Base-by-base conservation (phyloP, 305 asterid species). In the Fraxinus latifolia region DNA sequence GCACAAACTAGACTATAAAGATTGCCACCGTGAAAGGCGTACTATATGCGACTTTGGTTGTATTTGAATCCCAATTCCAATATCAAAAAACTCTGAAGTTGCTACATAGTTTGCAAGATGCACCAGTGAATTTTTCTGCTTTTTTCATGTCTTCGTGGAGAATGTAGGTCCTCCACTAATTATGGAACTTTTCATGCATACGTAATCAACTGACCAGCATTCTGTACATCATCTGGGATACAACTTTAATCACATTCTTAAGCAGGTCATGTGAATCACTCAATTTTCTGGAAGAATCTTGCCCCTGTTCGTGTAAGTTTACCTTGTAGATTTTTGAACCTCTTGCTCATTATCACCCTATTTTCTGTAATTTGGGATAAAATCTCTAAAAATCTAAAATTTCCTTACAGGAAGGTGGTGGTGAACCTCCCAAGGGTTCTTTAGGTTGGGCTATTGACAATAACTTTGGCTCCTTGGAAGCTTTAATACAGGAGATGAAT, bases 221-320 rank as follows among this genome's bases (percentile, higher is more conserved):
- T 11, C 34, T 65, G 17, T 65, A 9, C 31, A 9, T 29, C 6
- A 11, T 65, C 73, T 71, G 12, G 42, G 76, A 32, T 31, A 71
- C 44, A 71, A 71, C 67, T 82, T 81, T 81, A 79, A 80, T 65
- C 44, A 19, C 65, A 11, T 21, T 79, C 73, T 84, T 62, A 14
- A 73, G 32, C 87, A 92, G 94, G 96, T 86, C 94, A 91, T 74
- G 81, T 91, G 79, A 91, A 91, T 82, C 94, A 91, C 89, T 90
- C 95, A 78, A 84, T 90, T 71, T 92, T 90, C 89, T 90, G 94
- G 96, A 88, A 87, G 85, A 86, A 89, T 88, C 91, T 92, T 77
- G 89, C 93, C 73, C 93, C 96, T 70, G 76, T 83, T 67, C 83
- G 80, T 71, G 93, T 90, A 87, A 86, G 91, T 87, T 7, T 50